Conservation (phyloP, 805 yeast genomes). For the Lipomyces yamadae region DNA sequence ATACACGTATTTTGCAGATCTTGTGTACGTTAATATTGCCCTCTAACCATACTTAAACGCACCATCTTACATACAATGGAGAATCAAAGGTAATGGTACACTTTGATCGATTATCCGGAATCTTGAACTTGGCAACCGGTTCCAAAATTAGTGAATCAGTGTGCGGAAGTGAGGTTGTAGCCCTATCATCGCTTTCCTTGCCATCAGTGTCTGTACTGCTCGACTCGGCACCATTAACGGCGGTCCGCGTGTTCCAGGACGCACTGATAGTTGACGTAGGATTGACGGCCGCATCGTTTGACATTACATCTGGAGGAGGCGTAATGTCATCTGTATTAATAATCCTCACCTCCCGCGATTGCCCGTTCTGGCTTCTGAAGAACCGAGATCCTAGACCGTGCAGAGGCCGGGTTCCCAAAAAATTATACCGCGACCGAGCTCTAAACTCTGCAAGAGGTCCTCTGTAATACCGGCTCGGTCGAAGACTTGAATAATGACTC, state of each 20-base stretch:
- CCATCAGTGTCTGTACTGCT: background rate
- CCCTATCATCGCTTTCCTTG: background rate
- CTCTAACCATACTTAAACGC: background rate
- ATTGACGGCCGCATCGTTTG: background rate
- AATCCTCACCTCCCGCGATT: constrained; percentile 16
- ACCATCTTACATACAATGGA: constrained; percentile 18
- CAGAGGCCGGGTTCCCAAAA: background rate
- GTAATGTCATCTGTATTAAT: constrained; percentile 30
- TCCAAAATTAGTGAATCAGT: constrained; percentile 27
- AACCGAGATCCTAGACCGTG: constrained; percentile 2
- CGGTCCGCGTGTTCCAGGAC: background rate
- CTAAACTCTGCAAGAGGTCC: constrained; percentile 6
- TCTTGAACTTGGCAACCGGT: constrained; percentile 30
- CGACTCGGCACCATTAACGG: background rate
- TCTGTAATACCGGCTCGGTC: background rate
- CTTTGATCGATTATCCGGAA: constrained; percentile 30
- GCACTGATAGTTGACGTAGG: background rate
- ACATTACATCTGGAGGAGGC: background rate
- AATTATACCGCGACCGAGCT: constrained; percentile 3
- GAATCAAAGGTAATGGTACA: constrained; percentile 34
- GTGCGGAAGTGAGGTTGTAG: constrained; percentile 21
- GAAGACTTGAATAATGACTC: background rate
- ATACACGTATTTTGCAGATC: constrained; percentile 32
- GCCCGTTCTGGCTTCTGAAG: constrained; percentile 2
- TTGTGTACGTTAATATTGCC: background rate